Conservation (phyloP, 2,329 filamentous ascomycete genomes). For the Pezicula carpinea region DNA sequence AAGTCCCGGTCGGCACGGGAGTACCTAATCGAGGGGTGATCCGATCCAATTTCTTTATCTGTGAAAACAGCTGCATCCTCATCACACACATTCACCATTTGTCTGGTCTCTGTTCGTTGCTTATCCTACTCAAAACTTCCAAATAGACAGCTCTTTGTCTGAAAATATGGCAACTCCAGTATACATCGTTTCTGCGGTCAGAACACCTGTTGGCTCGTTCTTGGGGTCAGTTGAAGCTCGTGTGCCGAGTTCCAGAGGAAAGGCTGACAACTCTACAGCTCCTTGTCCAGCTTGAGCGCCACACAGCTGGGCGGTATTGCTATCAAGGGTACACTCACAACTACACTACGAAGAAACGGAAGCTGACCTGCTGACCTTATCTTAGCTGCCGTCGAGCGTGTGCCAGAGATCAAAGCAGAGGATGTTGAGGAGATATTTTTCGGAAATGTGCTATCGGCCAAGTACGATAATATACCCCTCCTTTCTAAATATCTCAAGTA, state of each 20-base stretch:
- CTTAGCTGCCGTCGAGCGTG: slow-evolving; percentile 74
- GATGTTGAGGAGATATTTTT: slow-evolving; percentile 97
- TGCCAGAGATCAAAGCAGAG: slow-evolving; percentile 78
- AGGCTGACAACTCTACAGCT: slow-evolving; percentile 46
- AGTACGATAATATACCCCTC: slow-evolving; percentile 50
- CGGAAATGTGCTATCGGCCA: slow-evolving; percentile 95
- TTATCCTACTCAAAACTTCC: background rate
- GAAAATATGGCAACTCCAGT: slow-evolving; percentile 75
- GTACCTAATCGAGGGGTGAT: too few relatives aligned
- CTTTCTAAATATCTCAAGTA: background rate
- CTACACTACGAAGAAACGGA: background rate
- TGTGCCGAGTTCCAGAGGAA: slow-evolving; percentile 35
- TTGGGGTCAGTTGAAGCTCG: slow-evolving; percentile 62
- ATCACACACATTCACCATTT: background rate
- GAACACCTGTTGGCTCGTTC: slow-evolving; percentile 92
- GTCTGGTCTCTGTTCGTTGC: background rate
- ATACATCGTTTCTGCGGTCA: slow-evolving; percentile 89
- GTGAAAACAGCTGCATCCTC: background rate
- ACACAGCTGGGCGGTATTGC: slow-evolving; percentile 83
- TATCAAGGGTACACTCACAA: slow-evolving; percentile 68
- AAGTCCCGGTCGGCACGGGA: too few relatives aligned
- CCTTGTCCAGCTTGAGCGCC: slow-evolving; percentile 81
- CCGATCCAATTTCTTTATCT: background rate
- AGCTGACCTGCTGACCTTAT: slow-evolving; percentile 10
- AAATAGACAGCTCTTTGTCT: background rate